phyloP scores from a whole-genome alignment of 1,139 yeast species.

The Suhomyces kunorum region DNA sequence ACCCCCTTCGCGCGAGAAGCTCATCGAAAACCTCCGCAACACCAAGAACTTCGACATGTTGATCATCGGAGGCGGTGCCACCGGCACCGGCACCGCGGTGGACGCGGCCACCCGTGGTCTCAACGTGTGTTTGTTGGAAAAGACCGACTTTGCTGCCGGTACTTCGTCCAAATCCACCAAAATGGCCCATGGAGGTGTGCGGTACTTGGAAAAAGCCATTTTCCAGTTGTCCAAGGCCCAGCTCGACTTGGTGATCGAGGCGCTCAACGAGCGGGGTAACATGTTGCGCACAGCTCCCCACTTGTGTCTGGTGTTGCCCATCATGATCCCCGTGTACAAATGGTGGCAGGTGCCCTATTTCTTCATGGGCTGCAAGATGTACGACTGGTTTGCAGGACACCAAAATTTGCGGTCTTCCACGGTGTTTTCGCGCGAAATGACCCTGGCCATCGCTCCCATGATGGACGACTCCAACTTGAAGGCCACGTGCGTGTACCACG shows the following conservation, averaged over 20 bases:
- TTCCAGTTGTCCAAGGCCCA: conserved; percentile 90
- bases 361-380: conserved; percentile 88
- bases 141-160: conserved; percentile 86
- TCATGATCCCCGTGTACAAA: conserved; percentile 91
- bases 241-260: conserved; percentile 89
- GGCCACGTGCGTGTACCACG: conserved; percentile 92
- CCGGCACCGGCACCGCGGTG: conserved; percentile 90
- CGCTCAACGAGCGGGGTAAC: conserved; percentile 87
- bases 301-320: conserved; percentile 81
- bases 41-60: conserved; percentile 71
- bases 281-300: conserved; percentile 94
- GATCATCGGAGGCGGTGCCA: conserved; percentile 94
- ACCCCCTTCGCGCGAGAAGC: conserved; percentile 38
- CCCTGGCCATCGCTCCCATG: conserved; percentile 84
- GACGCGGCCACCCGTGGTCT: conserved; percentile 92
- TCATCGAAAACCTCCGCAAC: conserved; percentile 34
- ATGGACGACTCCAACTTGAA: conserved; percentile 76
- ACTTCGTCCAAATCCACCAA: conserved; percentile 95
- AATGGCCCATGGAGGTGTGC: conserved; percentile 97
- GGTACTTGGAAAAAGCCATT: conserved; percentile 93
- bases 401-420: conserved; percentile 84
- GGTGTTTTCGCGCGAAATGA: conserved; percentile 65
- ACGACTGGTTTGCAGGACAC: conserved; percentile 89
- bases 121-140: conserved; percentile 83
- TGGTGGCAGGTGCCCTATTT: conserved; percentile 98